Evolutionary conservation across 225 moss, liverwort and hornwort species (phyloP), one percentile per base, ranked within the genome.

Genomic region (Pleurozium schreberi): DNA sequence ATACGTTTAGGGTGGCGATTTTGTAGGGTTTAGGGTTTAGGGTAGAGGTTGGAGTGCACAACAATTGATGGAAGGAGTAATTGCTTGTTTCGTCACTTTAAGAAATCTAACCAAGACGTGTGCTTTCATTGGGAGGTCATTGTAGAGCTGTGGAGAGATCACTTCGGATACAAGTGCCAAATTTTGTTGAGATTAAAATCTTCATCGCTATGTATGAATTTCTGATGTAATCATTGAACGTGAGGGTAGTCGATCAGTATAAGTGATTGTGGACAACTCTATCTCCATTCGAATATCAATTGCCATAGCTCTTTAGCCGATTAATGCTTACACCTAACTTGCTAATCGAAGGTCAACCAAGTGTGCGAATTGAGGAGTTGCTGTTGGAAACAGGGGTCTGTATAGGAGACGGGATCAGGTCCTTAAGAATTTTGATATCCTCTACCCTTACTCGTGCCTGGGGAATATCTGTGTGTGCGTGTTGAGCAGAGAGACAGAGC

Each of bases 401-500:
- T 61, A 49, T 20, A 38, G 27, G 74, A 62, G 61, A 49, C 38
- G 61, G 27, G 47, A 61, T 60, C 67, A 52, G 53, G 38, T 84
- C 40, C n/a, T 10, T 13, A 61, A 47, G 3, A 36, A 38, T 31
- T 52, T 76, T 49, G 28, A 42, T 52, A 21, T 75, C 63, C 50
- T 86, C 31, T 63, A 75, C 63, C 53, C 76, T 86, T 45, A 45
- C 61, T 92, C 19, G 71, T 65, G 34, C 77, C 9, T 86, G 71
- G 55, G 20, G 61, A 81, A 52, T 79, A 17, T 28, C 50, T 87
- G 84, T 84, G 25, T 80, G 87, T 85, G 83, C 59, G 71, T 68
- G 38, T 60, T 84, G 88, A 55, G 85, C 93, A 98, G 97, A 93
- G 98, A 89, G 95, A 96, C 52, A 94, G 98, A 69, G 98, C 98